Percentiles rank a stretch among this genome's conserved stretches.
Conservation (phyloP, 164 flowering plant genomes). For the Umbellularia californica region DNA sequence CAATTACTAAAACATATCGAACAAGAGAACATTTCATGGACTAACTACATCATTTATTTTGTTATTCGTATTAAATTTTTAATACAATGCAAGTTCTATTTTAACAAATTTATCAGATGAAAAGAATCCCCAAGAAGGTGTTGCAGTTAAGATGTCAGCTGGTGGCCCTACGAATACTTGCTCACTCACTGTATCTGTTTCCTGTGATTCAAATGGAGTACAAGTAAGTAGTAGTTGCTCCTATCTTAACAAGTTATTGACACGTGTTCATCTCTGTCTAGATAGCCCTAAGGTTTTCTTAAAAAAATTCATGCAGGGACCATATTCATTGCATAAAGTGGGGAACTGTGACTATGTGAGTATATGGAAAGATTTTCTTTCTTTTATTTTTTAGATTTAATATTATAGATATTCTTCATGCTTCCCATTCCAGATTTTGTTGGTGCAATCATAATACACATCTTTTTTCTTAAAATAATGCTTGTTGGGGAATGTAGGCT, state of each 20-base stretch:
- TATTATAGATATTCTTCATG: neutral
- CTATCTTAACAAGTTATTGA: neutral
- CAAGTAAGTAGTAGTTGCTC: constrained; percentile 34
- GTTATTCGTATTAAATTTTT: neutral
- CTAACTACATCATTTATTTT: neutral
- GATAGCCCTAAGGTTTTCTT: neutral
- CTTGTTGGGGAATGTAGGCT: neutral
- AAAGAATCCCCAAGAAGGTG: constrained; percentile 60
- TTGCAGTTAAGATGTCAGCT: constrained; percentile 58
- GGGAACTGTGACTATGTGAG: constrained; percentile 81
- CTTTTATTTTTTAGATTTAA: neutral
- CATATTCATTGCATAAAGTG: constrained; percentile 41
- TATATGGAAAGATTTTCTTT: constrained; percentile 8
- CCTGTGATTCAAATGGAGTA: constrained; percentile 53
- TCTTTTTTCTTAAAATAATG: neutral
- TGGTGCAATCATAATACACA: neutral
- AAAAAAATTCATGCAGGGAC: constrained; percentile 49
- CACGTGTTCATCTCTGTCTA: neutral
- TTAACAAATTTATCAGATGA: constrained; percentile 36
- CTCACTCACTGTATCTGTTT: constrained; percentile 74
- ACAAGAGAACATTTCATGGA: neutral
- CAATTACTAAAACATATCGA: no score
- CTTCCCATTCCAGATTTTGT: neutral
- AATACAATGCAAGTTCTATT: neutral
- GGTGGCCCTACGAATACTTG: constrained; percentile 35